A percentile compares a stretch with the other conserved stretches of the same genome.
Conservation (phyloP, 2,329 filamentous ascomycete species). For the Colletotrichum zoysiae region DNA sequence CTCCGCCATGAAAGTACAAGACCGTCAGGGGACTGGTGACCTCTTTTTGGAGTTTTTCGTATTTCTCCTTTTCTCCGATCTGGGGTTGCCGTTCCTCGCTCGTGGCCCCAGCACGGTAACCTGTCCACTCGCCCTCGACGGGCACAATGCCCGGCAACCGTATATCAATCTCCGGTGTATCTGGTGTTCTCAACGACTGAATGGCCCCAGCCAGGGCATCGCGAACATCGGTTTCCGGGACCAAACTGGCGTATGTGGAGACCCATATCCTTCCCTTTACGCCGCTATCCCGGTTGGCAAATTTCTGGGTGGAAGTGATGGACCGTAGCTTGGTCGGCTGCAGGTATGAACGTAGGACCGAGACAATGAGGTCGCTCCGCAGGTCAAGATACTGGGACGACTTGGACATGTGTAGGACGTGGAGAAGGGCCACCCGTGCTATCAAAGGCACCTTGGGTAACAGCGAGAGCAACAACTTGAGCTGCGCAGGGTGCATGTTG, state of each 20-base stretch:
- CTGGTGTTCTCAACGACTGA: slow-evolving; percentile 58
- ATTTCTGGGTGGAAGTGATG: slow-evolving; percentile 72
- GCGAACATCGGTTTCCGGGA: slow-evolving; percentile 67
- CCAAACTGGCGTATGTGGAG: slow-evolving; percentile 74
- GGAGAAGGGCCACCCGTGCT: slow-evolving; percentile 70
- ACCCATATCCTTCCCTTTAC: slow-evolving; percentile 88
- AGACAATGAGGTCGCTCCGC: slow-evolving; percentile 78
- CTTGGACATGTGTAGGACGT: slow-evolving; percentile 76
- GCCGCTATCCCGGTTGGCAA: slow-evolving; percentile 72
- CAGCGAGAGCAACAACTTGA: slow-evolving; percentile 48
- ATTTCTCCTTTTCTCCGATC: slow-evolving; percentile 74
- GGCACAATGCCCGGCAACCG: slow-evolving; percentile 64
- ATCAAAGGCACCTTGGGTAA: slow-evolving; percentile 72
- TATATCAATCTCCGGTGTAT: slow-evolving; percentile 47
- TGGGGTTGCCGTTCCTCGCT: slow-evolving; percentile 63
- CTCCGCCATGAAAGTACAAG: slow-evolving; percentile 83
- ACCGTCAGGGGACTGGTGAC: slow-evolving; percentile 72
- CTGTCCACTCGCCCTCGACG: slow-evolving; percentile 82
- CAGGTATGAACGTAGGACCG: slow-evolving; percentile 77
- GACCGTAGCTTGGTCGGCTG: slow-evolving; percentile 58
- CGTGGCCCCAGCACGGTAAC: slow-evolving; percentile 70
- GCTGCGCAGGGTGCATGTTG: slow-evolving; percentile 37
- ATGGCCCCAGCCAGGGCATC: slow-evolving; percentile 71
- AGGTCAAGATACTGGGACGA: slow-evolving; percentile 84
- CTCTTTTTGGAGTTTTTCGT: slow-evolving; percentile 75